Evolutionary conservation across 169 alveolate genomes (phyloP).

Genomic region (Condylostoma magnum): DNA sequence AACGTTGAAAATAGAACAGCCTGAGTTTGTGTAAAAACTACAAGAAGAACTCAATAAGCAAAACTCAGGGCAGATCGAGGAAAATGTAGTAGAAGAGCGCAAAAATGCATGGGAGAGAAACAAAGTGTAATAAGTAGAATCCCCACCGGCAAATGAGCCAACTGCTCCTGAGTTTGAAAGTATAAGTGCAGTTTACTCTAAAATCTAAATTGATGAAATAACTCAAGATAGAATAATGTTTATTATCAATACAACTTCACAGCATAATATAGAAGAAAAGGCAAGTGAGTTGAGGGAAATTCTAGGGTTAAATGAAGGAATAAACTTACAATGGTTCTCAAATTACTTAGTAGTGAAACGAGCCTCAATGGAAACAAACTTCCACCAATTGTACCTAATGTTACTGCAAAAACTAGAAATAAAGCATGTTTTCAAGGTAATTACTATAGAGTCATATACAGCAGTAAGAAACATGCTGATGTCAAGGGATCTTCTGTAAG

Average conservation of each 20-base stretch:
- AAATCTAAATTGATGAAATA: slow-evolving; percentile 10
- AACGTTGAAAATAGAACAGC: slow-evolving; percentile 41
- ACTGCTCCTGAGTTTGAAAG: not conserved
- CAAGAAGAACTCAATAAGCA: not conserved
- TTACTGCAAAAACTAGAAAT: slow-evolving; percentile 42
- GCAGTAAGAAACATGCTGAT: slow-evolving; percentile 42
- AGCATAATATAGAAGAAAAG: slow-evolving; percentile 49
- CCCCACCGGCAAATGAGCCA: not conserved
- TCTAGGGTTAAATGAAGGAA: slow-evolving; percentile 14
- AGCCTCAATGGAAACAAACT: slow-evolving; percentile 41
- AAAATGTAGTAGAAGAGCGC: not conserved
- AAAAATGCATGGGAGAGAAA: too few relatives aligned
- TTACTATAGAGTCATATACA: slow-evolving; percentile 46
- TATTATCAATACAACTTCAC: slow-evolving; percentile 50
- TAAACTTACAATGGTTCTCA: slow-evolving; percentile 49
- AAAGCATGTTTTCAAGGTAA: slow-evolving; percentile 33
- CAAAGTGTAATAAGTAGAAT: too few relatives aligned
- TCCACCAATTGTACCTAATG: slow-evolving; percentile 42
- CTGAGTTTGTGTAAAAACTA: slow-evolving; percentile 32
- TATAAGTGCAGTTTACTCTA: not conserved
- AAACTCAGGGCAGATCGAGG: not conserved
- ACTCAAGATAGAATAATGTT: slow-evolving; percentile 53
- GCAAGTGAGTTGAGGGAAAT: slow-evolving; percentile 54
- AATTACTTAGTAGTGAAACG: slow-evolving; percentile 43
- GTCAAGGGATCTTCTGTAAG: slow-evolving; percentile 26